phyloP scores from a whole-genome alignment of 257 asterid genomes.

The Fraxinus cuspidata region DNA sequence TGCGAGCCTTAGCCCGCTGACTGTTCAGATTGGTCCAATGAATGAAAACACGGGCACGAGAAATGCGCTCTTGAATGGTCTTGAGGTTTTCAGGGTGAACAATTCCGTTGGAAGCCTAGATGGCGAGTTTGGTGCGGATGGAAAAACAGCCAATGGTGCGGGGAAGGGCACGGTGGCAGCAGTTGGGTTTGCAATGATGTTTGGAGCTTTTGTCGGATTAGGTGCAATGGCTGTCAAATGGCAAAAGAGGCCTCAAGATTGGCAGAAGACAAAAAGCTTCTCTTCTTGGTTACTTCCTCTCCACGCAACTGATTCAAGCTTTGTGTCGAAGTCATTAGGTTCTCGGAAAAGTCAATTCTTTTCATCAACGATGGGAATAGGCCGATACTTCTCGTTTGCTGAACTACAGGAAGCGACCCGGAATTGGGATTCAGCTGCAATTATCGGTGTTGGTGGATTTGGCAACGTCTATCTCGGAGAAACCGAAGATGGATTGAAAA shows the following conservation, averaged over 20 bases:
- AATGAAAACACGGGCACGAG: constrained; percentile 47
- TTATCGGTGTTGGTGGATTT: constrained; percentile 30
- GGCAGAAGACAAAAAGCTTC: constrained; percentile 31
- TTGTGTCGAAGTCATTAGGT: constrained; percentile 37
- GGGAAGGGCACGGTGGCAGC: constrained; percentile 27
- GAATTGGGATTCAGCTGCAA: constrained; percentile 28
- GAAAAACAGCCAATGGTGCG: constrained; percentile 26
- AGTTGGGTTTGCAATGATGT: constrained; percentile 35
- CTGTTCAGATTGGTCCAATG: constrained; percentile 58
- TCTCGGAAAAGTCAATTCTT: constrained; percentile 51
- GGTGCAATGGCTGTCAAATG: constrained; percentile 35
- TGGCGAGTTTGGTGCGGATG: constrained; percentile 59
- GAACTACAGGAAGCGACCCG: constrained; percentile 40
- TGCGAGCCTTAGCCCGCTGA: constrained; percentile 41
- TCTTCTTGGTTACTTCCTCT: constrained; percentile 36
- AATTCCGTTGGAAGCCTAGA: constrained; percentile 68
- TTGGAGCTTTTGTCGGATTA: constrained; percentile 32
- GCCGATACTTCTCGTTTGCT: constrained; percentile 49
- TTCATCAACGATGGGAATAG: constrained; percentile 53
- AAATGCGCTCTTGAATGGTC: constrained; percentile 65
- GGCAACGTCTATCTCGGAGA: constrained; percentile 29
- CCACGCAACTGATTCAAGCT: constrained; percentile 51
- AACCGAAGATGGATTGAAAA: constrained; percentile 26
- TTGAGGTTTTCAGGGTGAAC: constrained; percentile 69
- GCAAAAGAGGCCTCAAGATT: constrained; percentile 32